Conservation (phyloP, 352 stramenopile genomes). For the Phytophthora sojae region DNA sequence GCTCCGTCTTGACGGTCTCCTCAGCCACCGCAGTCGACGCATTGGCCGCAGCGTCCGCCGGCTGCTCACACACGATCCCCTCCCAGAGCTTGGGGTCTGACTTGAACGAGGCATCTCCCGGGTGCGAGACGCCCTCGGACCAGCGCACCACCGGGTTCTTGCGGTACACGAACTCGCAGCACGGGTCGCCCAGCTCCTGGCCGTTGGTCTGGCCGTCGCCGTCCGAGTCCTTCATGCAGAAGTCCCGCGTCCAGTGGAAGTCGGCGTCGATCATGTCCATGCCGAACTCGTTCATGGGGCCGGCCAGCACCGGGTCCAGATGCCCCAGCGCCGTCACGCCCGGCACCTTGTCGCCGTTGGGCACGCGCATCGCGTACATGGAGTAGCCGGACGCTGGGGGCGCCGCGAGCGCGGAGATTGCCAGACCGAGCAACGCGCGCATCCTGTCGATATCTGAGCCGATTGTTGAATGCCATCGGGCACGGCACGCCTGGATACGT, state of each 20-base stretch:
- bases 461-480: constrained; percentile 13
- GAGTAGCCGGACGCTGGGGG: constrained; percentile 13
- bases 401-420: neutral
- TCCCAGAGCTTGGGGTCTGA: constrained; percentile 38
- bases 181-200: constrained; percentile 40
- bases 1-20: neutral
- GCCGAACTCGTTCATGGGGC: constrained; percentile 42
- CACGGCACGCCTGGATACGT: constrained; percentile 5
- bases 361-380: constrained; percentile 36
- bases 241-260: constrained; percentile 34
- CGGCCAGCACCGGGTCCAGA: constrained; percentile 22
- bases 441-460: constrained; percentile 5
- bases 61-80: constrained; percentile 16
- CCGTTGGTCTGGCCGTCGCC: constrained; percentile 42
- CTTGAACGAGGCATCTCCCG: constrained; percentile 29
- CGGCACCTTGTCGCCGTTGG: constrained; percentile 45
- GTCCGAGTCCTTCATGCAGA: constrained; percentile 45
- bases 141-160: constrained; percentile 33
- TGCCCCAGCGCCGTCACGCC: constrained; percentile 42
- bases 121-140: constrained; percentile 32
- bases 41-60: neutral
- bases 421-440: neutral
- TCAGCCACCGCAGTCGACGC: neutral
- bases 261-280: constrained; percentile 38
- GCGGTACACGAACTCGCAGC: constrained; percentile 30